Evolutionary conservation across 495 filamentous ascomycete species (phyloP).

Genomic region (Hyphodiscus hymeniophilus): DNA sequence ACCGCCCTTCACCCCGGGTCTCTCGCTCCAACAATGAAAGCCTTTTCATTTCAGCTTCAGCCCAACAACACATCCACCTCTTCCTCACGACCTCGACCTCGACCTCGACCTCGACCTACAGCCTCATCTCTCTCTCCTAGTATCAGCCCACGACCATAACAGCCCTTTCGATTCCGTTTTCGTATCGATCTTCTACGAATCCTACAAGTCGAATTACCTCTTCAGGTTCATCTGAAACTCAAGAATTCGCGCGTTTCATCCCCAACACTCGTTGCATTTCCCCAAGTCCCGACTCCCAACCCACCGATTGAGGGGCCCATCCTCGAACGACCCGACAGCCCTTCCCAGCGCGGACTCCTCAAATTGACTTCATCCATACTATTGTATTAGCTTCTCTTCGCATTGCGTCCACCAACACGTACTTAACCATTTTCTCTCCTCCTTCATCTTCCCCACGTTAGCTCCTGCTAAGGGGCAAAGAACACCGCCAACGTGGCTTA

Average conservation of each 20-base stretch:
- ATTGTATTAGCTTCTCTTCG: constrained; percentile 2
- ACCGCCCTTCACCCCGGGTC: too few relatives aligned
- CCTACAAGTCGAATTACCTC: not conserved
- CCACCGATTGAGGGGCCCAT: not conserved
- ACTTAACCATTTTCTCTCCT: constrained; percentile 1
- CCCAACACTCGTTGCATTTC: constrained; percentile 19
- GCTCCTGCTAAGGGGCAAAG: constrained; percentile 15
- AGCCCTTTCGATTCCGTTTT: constrained; percentile 6
- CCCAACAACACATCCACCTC: too few relatives aligned
- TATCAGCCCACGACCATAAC: constrained; percentile 12
- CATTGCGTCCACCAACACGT: not conserved
- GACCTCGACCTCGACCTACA: constrained; percentile 16
- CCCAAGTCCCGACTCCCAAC: not conserved
- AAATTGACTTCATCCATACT: constrained; percentile 10
- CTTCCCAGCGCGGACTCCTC: constrained; percentile 13
- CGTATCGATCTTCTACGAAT: not conserved
- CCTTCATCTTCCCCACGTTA: constrained; percentile 3
- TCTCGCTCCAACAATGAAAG: too few relatives aligned
- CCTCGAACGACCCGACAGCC: too few relatives aligned
- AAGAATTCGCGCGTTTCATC: constrained; percentile 12
- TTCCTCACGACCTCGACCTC: constrained; percentile 8
- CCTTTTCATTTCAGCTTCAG: too few relatives aligned
- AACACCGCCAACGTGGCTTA: constrained; percentile 24
- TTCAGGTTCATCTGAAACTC: constrained; percentile 10
- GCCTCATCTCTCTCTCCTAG: constrained; percentile 17